Percentiles rank a stretch among this genome's conserved stretches.
These are phyloP conservation scores for Euclidium syriacum DNA, from an alignment of 345 rosid genomes.

Conservation along the genomic window DNA sequence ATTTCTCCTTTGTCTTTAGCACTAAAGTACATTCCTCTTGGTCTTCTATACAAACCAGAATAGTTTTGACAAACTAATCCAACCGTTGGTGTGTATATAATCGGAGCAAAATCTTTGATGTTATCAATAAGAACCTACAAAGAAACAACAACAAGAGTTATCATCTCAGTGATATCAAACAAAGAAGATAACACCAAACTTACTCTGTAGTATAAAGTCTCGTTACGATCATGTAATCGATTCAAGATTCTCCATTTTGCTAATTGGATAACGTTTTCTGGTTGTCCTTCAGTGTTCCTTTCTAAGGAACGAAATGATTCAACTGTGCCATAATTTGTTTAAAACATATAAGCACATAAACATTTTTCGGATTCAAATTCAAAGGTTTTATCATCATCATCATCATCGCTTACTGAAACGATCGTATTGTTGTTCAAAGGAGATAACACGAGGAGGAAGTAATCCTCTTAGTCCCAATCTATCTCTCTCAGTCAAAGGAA, in stretches of 20 bases:
- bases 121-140: conserved; percentile 91
- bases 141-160: neutral
- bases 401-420: conserved; percentile 99
- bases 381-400: too few species aligned
- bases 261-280: conserved; percentile 57
- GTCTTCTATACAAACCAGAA: conserved; percentile 94
- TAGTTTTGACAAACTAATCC: conserved; percentile 97
- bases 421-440: conserved; percentile 82
- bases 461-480: conserved; percentile 91
- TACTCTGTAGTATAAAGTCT: conserved; percentile 86
- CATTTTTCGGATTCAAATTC: neutral
- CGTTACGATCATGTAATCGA: conserved; percentile 96
- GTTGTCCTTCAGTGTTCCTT: conserved; percentile 68
- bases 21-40: conserved; percentile 99
- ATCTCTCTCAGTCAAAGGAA: conserved; percentile 92
- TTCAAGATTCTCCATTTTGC: conserved; percentile 98
- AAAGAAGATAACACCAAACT: conserved; percentile 21
- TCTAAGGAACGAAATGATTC: conserved; percentile 85
- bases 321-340: conserved; percentile 41
- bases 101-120: conserved; percentile 87
- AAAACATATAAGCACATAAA: too few species aligned
- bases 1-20: conserved; percentile 99
- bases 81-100: conserved; percentile 94
- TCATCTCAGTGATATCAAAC: neutral
- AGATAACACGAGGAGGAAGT: conserved; percentile 93